Base-by-base conservation (phyloP, 345 rosid species). In the Raphanus raphanistrum region DNA sequence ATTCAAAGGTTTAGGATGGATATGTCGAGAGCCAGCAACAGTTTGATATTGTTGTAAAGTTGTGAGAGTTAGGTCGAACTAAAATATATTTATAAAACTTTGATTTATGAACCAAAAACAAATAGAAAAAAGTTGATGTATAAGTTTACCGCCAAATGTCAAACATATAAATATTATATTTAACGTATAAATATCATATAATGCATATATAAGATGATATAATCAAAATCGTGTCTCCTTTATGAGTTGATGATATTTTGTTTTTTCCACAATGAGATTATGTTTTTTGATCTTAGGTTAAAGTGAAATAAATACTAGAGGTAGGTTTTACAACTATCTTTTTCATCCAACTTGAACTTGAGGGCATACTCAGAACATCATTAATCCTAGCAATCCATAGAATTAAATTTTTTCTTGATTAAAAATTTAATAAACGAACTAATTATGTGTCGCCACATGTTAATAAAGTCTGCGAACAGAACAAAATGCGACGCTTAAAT, bases 11-110 rank as follows among this genome's bases (percentile, higher is more conserved):
- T 48, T 48, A 55, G 76, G 48, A 71, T 63, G 76, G 48, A 71
- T 63, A 33, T 52, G 41, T 50, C 63, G 54, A 70, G 63, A 63
- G 59, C 76, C 70, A 54, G 28, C 60, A 55, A 21, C 13, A 57
- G 13, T 61, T 25, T 64, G 72, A 2, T 31, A 63, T 73, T 63
- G 25, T 63, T 73, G 64, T 31, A 45, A 31, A 59, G 75, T 64
- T 71, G 61, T 54, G 28, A 27, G 64, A 71, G 67, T 77, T 77
- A 65, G 81, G 81, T 78, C 15, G 67, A 77, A 58, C 67, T 55
- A 65, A 28, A 7, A 17, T 0, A 12, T 35, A 70, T 54, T 60
- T 32, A 1, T 60, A 68, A 16, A 15, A 11, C 5, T 36, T 38
- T 55, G 12, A 29, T 55, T 54, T 16, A 38, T 33, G n/a, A 61